Evolutionary conservation across 306 rosid genomes (phyloP).

Genomic region (barrel medic (Medicago truncatula)): DNA sequence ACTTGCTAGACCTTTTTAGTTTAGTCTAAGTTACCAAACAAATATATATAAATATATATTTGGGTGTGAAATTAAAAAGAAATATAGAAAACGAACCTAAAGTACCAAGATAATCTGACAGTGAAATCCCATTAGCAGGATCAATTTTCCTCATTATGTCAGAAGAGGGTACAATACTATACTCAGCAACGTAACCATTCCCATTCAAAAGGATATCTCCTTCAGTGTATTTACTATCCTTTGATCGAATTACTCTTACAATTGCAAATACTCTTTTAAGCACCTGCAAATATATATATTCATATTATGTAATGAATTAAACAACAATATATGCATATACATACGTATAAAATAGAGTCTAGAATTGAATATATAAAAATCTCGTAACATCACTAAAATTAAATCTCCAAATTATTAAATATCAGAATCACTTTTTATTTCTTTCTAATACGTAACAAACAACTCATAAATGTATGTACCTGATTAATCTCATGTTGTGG

Average conservation of each 20-base stretch:
- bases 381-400: too few species aligned
- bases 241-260: slow-evolving; percentile 53
- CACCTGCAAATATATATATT: slow-evolving; percentile 42
- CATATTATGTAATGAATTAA: too few species aligned
- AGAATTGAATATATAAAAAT: neutral
- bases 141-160: slow-evolving; percentile 43
- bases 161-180: slow-evolving; percentile 47
- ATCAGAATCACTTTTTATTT: too few species aligned
- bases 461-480: slow-evolving; percentile 30
- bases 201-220: slow-evolving; percentile 52
- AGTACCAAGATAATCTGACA: slow-evolving; percentile 55
- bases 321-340: neutral
- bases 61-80: neutral
- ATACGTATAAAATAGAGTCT: neutral
- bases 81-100: slow-evolving; percentile 34
- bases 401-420: too few species aligned
- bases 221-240: slow-evolving; percentile 46
- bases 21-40: too few species aligned
- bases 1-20: too few species aligned
- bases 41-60: too few species aligned
- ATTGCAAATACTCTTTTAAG: slow-evolving; percentile 44
- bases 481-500: slow-evolving; percentile 44
- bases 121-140: slow-evolving; percentile 45
- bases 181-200: slow-evolving; percentile 48
- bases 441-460: too few species aligned